Conservation (phyloP, 768 basidiomycete genomes). For the Boletellus emodensis region DNA sequence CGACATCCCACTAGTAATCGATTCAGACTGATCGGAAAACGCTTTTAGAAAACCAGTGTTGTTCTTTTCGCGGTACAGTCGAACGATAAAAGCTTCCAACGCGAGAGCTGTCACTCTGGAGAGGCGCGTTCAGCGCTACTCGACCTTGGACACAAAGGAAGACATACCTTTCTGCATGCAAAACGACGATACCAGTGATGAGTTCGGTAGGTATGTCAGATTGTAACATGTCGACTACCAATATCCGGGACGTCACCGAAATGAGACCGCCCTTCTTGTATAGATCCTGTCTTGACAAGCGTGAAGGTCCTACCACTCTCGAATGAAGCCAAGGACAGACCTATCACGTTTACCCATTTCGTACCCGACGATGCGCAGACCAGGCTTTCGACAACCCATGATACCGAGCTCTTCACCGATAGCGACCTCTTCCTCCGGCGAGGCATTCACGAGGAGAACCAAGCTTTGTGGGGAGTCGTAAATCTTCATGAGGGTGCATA, state of each 20-base stretch:
- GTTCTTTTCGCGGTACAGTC: slow-evolving; percentile 88
- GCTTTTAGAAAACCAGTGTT: slow-evolving; percentile 90
- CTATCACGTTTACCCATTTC: slow-evolving; percentile 79
- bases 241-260: slow-evolving; percentile 88
- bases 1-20: slow-evolving; percentile 87
- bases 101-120: slow-evolving; percentile 77
- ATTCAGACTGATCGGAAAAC: slow-evolving; percentile 95
- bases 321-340: slow-evolving; percentile 37
- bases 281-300: slow-evolving; percentile 59
- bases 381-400: slow-evolving; percentile 86
- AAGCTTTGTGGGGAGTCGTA: slow-evolving; percentile 85
- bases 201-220: slow-evolving; percentile 78
- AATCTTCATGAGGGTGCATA: slow-evolving; percentile 87
- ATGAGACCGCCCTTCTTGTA: slow-evolving; percentile 88
- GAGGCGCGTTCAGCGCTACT: background rate
- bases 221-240: slow-evolving; percentile 93
- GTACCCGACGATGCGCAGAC: slow-evolving; percentile 75
- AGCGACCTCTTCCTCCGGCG: slow-evolving; percentile 82
- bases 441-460: slow-evolving; percentile 79
- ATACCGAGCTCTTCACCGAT: slow-evolving; percentile 91
- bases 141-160: background rate
- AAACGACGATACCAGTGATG: slow-evolving; percentile 83
- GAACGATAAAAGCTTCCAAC: slow-evolving; percentile 89
- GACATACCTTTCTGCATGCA: slow-evolving; percentile 85
- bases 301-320: slow-evolving; percentile 7